Evolutionary conservation across 148 eudicot genomes (phyloP), one percentile per base, ranked within the genome.

Genomic region (Cornus controversa): DNA sequence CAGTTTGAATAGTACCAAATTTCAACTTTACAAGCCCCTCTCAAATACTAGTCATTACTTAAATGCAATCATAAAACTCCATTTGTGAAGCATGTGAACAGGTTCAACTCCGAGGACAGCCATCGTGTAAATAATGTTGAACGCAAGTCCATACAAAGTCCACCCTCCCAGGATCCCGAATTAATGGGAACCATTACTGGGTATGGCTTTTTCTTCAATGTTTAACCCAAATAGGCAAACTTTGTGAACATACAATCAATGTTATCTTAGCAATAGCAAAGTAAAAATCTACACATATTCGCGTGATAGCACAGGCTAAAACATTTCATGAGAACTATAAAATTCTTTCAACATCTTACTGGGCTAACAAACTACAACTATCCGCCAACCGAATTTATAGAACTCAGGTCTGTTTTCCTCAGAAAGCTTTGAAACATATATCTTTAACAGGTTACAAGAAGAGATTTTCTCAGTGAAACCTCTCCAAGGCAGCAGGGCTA

Each of bases 401-500:
- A 26, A n/a, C 42, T 76, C 70, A 3, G 18, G 0, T 27, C 23
- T 22, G 45, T 3, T 67, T 26, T 24, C 31, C 45, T 9, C 45
- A 9, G 45, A 40, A 40, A 6, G 5, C 45, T 40, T 3, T 40
- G 3, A 40, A 40, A 40, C 45, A 8, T 0, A 40, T 40, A 40
- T 40, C 45, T 40, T 40, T 40, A 40, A 40, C 6, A 8, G 9
- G 9, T 40, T 40, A 10, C 8, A 6, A 69, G 57, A 50, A 50
- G 15, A 50, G 57, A 50, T 50, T 50, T 45, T 6, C 71, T 81
- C 75, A 84, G 37, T 29, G 66, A 72, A 77, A 84, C 77, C 80
- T 90, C 50, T 83, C 85, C 23, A 22, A 67, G 79, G 97, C 96
- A 31, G 88, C 82, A 25, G 87, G 65, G 88, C 80, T 91, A 76